Evolutionary conservation across 78 protist species (phyloP), one percentile per base, ranked within the genome.

Genomic region (Dictyostelium capitatum): DNA sequence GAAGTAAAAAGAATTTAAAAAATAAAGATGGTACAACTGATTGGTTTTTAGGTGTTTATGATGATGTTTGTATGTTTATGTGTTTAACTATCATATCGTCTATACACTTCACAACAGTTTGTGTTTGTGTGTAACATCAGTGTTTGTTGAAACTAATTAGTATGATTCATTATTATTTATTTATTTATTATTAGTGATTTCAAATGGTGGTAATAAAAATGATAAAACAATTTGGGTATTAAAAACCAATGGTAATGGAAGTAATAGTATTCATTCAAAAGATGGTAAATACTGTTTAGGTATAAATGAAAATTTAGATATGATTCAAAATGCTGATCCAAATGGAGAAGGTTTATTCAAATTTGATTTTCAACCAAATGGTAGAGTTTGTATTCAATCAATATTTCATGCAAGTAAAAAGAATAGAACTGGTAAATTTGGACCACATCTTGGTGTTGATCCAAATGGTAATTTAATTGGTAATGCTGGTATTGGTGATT

Each of bases 401-500:
- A 17, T 43, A 41, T 28, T 70, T 10, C 57, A 64, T 41, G 56
- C 43, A 14, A 57, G 32, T 10, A 74, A 77, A 64, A 74, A 74
- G 67, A 87, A 77, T 87, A n/a, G 83, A 32, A 65, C 93, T 12
- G 93, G 93, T 47, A 77, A 59, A 23, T n/a, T 30, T 15, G 93
- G 93, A 48, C 93, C 93, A 50, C 93, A 87, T 77, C 10, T 87
- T 4, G 93, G 93, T 51, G 70, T 77, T 17, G 57, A 59, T 11
- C 93, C 93, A 87, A 32, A 78, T 10, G 84, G 93, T 78, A 84
- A 37, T 9, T 50, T 87, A 53, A 87, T 87, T 48, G 93, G 84
- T 37, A 77, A 87, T 77, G 93, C 93, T 30, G 93, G 93, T 65
- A 80, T 65, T 51, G 93, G 93, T 50, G 83, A 74, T 20, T 87